Evolutionary conservation across 768 basidiomycete species (phyloP).

Genomic region (Rhodotorula graminis): DNA sequence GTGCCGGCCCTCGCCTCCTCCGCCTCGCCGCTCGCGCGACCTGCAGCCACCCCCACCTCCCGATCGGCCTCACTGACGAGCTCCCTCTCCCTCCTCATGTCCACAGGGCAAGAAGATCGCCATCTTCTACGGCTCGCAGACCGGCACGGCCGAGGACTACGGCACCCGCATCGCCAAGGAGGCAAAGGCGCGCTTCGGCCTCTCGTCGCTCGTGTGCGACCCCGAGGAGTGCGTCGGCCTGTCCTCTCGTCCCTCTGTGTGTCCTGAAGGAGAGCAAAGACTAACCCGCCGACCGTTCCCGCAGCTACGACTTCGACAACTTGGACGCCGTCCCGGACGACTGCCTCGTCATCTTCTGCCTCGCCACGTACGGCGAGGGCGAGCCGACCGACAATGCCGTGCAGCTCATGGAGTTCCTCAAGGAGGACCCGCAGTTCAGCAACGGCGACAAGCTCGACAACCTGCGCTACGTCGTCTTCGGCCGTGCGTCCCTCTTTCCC

Average conservation of each 20-base stretch:
- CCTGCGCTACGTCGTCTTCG: conserved; percentile 91
- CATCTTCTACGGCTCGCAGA: conserved; percentile 98
- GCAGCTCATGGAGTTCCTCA: conserved; percentile 83
- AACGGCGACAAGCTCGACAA: conserved; percentile 69
- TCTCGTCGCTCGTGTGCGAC: conserved; percentile 93
- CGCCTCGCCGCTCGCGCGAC: neutral
- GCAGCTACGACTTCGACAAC: conserved; percentile 84
- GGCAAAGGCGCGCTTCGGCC: conserved; percentile 90
- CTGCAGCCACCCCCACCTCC: neutral
- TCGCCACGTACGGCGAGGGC: conserved; percentile 98
- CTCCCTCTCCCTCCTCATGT: neutral
- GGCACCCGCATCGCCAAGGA: conserved; percentile 97
- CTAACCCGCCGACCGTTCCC: no score
- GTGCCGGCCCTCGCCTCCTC: neutral
- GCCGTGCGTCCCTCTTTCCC: conserved; percentile 50
- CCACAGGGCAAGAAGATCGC: conserved; percentile 87
- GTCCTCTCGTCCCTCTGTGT: no score
- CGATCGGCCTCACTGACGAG: neutral
- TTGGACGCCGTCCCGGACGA: conserved; percentile 85
- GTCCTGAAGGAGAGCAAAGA: no score
- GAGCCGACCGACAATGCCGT: conserved; percentile 98
- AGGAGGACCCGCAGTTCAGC: conserved; percentile 78
- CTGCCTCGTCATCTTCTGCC: conserved; percentile 82
- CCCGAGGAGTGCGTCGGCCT: conserved; percentile 64
- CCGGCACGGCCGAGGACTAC: conserved; percentile 93